These are phyloP conservation scores for Tetrapisispora fleetii DNA, from an alignment of 805 yeast species.

Conservation along the genomic window DNA sequence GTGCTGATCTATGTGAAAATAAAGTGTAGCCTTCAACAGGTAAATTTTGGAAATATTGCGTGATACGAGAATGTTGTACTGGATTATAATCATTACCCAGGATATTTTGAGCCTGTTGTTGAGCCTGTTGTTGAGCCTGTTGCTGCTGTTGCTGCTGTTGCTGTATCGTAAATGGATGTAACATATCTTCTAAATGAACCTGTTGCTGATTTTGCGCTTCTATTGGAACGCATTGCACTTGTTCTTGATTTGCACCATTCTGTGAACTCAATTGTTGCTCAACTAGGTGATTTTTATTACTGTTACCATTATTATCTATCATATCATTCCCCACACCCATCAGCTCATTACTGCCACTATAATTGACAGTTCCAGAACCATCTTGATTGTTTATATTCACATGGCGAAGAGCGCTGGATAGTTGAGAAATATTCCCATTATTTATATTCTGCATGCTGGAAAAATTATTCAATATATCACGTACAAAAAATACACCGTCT, in stretches of 20 bases:
- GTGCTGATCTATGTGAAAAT: constrained; percentile 80
- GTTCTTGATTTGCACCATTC: constrained; percentile 10
- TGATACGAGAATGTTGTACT: constrained; percentile 47
- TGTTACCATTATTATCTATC: neutral
- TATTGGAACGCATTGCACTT: constrained; percentile 13
- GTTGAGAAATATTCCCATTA: constrained; percentile 21
- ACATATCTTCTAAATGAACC: constrained; percentile 21
- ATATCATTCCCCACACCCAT: neutral
- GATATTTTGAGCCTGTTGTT: constrained; percentile 18
- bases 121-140: constrained; percentile 7
- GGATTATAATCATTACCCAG: constrained; percentile 14
- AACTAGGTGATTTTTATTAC: neutral
- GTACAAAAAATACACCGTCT: too few species aligned
- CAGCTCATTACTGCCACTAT: constrained; percentile 15
- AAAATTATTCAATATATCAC: neutral
- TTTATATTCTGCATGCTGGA: constrained; percentile 1
- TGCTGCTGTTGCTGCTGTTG: neutral
- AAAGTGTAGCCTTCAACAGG: constrained; percentile 78
- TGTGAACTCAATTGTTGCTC: constrained; percentile 16
- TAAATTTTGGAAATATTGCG: constrained; percentile 62
- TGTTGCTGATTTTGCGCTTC: constrained; percentile 17
- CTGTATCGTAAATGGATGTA: constrained; percentile 5
- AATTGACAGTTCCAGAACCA: constrained; percentile 2
- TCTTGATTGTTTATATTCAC: constrained; percentile 25
- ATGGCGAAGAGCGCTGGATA: constrained; percentile 29